These are phyloP conservation scores for Prunus mongolica DNA, from an alignment of 306 rosid species.

Conservation along the genomic window DNA sequence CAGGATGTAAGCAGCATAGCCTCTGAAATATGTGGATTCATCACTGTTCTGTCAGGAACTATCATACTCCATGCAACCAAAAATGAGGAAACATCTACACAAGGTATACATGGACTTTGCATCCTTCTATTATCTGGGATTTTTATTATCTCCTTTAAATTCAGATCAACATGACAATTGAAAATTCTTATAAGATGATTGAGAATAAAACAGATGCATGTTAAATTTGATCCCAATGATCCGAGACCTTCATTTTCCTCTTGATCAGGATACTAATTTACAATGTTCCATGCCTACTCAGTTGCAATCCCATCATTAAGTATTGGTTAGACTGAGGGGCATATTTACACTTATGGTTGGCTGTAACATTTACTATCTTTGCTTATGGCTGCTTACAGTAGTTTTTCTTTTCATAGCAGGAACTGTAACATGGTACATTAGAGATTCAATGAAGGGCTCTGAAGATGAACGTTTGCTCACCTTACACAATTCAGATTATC, in stretches of 20 bases:
- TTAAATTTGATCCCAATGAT: neutral
- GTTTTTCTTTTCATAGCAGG: conserved; percentile 38
- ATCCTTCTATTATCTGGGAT: neutral
- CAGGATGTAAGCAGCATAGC: conserved; percentile 73
- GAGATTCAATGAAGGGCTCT: conserved; percentile 52
- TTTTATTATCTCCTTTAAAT: neutral
- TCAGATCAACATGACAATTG: neutral
- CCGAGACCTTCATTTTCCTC: neutral
- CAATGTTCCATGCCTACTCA: neutral
- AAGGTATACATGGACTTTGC: conserved; percentile 41
- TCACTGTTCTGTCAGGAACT: conserved; percentile 89
- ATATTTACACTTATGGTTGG: neutral
- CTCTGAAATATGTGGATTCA: conserved; percentile 91
- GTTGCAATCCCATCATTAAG: neutral
- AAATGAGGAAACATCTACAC: conserved; percentile 65
- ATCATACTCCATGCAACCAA: conserved; percentile 77
- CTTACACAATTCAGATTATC: conserved; percentile 48
- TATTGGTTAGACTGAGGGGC: neutral
- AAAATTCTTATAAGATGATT: neutral
- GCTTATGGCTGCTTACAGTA: conserved; percentile 6
- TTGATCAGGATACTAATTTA: neutral
- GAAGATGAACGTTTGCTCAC: conserved; percentile 73
- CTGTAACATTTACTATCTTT: neutral
- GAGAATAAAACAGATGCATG: neutral
- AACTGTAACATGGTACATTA: conserved; percentile 52